These are phyloP conservation scores for Sphaerulina populicola DNA, from an alignment of 2,329 filamentous ascomycete species.

Conservation along the genomic window DNA sequence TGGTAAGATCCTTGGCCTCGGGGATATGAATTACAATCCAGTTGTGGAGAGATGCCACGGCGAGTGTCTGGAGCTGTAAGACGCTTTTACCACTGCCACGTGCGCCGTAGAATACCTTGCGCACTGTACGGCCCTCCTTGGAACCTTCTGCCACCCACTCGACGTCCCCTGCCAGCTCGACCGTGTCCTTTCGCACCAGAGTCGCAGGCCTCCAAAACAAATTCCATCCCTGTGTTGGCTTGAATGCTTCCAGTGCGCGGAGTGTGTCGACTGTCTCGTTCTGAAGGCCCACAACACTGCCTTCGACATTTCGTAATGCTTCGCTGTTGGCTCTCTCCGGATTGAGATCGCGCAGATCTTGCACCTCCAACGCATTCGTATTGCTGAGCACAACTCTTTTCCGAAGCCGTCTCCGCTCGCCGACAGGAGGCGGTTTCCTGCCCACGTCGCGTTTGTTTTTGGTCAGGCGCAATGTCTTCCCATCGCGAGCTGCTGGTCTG, in stretches of 20 bases:
- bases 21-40: constrained; percentile 88
- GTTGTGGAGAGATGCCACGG: constrained; percentile 68
- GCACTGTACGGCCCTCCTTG: constrained; percentile 45
- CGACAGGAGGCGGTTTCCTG: constrained; percentile 40
- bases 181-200: constrained; percentile 69
- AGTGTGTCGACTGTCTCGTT: constrained; percentile 67
- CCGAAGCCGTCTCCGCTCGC: constrained; percentile 77
- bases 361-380: constrained; percentile 76
- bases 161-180: constrained; percentile 52
- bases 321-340: constrained; percentile 10
- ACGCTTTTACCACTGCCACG: constrained; percentile 79
- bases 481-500: constrained; percentile 18
- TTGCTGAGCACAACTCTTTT: constrained; percentile 91
- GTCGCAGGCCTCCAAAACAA: constrained; percentile 75
- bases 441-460: constrained; percentile 27
- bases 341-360: constrained; percentile 54
- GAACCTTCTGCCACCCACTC: constrained; percentile 24
- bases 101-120: constrained; percentile 64
- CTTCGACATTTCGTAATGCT: constrained; percentile 46
- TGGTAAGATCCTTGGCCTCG: constrained; percentile 80
- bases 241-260: constrained; percentile 80
- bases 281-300: constrained; percentile 61
- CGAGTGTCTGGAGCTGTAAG: constrained; percentile 72
- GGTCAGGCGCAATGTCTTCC: constrained; percentile 25
- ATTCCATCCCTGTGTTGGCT: constrained; percentile 77